phyloP scores from a whole-genome alignment of 2,329 filamentous ascomycete species.

The Sporothrix pseudoabietina region DNA sequence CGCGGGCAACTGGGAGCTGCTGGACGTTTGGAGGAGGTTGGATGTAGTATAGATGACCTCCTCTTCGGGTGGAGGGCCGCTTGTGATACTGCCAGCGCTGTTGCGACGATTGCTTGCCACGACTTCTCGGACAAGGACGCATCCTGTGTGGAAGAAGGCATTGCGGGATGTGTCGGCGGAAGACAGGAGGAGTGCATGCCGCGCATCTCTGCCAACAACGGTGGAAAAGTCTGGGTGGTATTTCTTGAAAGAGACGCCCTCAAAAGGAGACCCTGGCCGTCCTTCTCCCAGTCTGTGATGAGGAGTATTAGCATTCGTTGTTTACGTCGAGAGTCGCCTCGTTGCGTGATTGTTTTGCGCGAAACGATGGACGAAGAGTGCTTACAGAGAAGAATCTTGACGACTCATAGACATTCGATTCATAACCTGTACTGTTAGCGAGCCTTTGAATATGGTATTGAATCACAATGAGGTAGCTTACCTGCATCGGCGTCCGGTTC shows the following conservation, averaged over 20 bases:
- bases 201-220: conserved; percentile 42
- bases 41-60: conserved; percentile 53
- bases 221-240: conserved; percentile 45
- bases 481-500: conserved; percentile 78
- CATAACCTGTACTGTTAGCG: conserved; percentile 9
- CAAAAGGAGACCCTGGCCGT: neutral
- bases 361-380: no score
- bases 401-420: conserved; percentile 27
- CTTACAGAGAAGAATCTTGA: conserved; percentile 26
- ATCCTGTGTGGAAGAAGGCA: conserved; percentile 52
- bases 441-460: neutral
- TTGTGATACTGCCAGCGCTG: neutral
- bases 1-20: conserved; percentile 45
- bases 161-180: conserved; percentile 46
- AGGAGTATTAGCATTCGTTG: neutral
- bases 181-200: conserved; percentile 48
- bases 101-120: neutral
- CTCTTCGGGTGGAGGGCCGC: conserved; percentile 18
- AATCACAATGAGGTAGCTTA: conserved; percentile 43
- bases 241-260: conserved; percentile 41
- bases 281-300: conserved; percentile 4
- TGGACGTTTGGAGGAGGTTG: conserved; percentile 45
- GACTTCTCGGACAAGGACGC: conserved; percentile 45
- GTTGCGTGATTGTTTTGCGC: neutral
- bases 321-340: neutral